phyloP scores from a whole-genome alignment of 495 filamentous ascomycete genomes.

The Cudoniella acicularis region DNA sequence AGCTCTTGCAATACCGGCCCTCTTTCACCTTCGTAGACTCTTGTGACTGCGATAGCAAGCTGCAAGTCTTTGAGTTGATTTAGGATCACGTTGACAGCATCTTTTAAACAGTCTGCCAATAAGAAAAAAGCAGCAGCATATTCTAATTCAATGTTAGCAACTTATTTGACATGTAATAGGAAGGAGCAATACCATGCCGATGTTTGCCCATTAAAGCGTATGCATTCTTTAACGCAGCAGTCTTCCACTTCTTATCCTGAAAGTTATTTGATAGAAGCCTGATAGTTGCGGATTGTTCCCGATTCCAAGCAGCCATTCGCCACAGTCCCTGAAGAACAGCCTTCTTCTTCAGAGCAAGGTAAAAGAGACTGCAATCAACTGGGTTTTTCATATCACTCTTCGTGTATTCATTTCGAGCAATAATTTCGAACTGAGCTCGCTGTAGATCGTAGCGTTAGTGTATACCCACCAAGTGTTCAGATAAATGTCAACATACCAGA shows the following conservation, averaged over 20 bases:
- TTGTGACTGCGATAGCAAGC: constrained; percentile 84
- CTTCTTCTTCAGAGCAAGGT: constrained; percentile 89
- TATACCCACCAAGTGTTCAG: not conserved
- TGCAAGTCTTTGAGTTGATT: constrained; percentile 84
- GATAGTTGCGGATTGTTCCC: constrained; percentile 75
- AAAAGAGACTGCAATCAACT: constrained; percentile 89
- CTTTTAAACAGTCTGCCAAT: constrained; percentile 77
- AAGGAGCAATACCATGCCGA: constrained; percentile 61
- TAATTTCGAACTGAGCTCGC: constrained; percentile 77
- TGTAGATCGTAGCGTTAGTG: constrained; percentile 30
- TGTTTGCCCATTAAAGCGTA: constrained; percentile 93
- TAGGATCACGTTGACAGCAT: constrained; percentile 79
- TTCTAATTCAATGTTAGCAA: constrained; percentile 44
- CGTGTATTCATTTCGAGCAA: constrained; percentile 92
- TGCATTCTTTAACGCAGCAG: constrained; percentile 90
- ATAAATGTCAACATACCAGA: constrained; percentile 49
- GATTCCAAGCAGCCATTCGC: constrained; percentile 91
- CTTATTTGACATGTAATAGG: not conserved
- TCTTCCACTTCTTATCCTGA: constrained; percentile 78
- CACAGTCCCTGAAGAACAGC: constrained; percentile 87
- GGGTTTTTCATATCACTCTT: constrained; percentile 85
- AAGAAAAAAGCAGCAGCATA: constrained; percentile 97
- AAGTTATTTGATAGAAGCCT: constrained; percentile 85
- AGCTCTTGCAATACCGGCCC: constrained; percentile 70
- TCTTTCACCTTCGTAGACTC: constrained; percentile 84